phyloP scores from a whole-genome alignment of 768 basidiomycete genomes.

The Suillus hirtellus region DNA sequence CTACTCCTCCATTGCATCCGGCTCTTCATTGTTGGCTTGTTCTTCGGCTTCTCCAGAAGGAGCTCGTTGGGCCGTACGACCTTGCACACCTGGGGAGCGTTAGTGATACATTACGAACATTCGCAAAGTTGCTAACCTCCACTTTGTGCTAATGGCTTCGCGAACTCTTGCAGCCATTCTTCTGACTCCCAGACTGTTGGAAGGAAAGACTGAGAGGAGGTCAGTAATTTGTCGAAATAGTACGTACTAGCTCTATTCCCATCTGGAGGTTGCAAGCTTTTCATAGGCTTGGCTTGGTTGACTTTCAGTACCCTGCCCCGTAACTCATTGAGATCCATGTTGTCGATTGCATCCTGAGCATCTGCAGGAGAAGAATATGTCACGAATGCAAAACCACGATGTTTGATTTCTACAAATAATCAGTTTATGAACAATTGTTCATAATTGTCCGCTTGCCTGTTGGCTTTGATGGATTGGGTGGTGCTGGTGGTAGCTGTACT shows the following conservation, averaged over 20 bases:
- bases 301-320: conserved; percentile 76
- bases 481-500: conserved; percentile 82
- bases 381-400: conserved; percentile 93
- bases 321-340: conserved; percentile 95
- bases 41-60: conserved; percentile 29
- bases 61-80: conserved; percentile 39
- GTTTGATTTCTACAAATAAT: conserved; percentile 59
- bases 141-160: conserved; percentile 73
- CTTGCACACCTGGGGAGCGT: conserved; percentile 50
- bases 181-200: conserved; percentile 90
- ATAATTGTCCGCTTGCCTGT: conserved; percentile 41
- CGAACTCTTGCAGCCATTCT: conserved; percentile 85
- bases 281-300: conserved; percentile 84
- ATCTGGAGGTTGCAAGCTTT: conserved; percentile 58
- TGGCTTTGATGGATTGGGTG: conserved; percentile 65
- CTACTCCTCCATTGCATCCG: conserved; percentile 71
- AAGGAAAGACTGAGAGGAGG: conserved; percentile 8
- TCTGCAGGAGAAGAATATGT: conserved; percentile 79
- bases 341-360: conserved; percentile 97
- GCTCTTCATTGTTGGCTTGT: conserved; percentile 36
- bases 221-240: conserved; percentile 9
- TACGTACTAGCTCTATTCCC: conserved; percentile 77
- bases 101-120: conserved; percentile 8
- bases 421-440: conserved; percentile 14
- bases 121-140: conserved; percentile 51